These are phyloP conservation scores for Raddia guianensis DNA, from an alignment of 176 grass and related monocot genomes.

Conservation along the genomic window DNA sequence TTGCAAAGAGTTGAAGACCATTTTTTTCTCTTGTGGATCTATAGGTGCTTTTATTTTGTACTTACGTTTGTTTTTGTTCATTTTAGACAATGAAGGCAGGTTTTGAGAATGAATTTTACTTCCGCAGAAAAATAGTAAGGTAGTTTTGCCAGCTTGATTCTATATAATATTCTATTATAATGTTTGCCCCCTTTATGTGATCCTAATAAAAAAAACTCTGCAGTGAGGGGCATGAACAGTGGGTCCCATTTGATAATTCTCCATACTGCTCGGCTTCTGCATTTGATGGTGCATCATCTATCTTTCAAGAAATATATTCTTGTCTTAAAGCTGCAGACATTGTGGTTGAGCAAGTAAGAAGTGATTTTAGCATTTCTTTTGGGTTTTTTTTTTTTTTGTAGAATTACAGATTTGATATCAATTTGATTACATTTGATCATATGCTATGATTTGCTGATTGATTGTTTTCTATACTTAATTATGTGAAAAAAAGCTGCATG, in stretches of 20 bases:
- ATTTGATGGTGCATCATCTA: conserved; percentile 76
- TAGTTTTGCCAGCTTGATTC: conserved; percentile 31
- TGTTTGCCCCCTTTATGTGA: conserved; percentile 13
- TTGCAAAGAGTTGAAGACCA: neutral
- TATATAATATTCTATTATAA: conserved; percentile 1
- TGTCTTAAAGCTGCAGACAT: conserved; percentile 68
- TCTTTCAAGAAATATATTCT: conserved; percentile 83
- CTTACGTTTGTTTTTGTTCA: conserved; percentile 35
- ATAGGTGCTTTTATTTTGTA: conserved; percentile 12
- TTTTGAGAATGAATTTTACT: conserved; percentile 96
- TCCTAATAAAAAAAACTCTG: conserved; percentile 41
- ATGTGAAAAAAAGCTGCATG: conserved; percentile 67
- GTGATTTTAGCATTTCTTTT: neutral
- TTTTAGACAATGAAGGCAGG: conserved; percentile 85
- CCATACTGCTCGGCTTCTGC: conserved; percentile 83
- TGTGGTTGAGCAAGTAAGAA: conserved; percentile 78
- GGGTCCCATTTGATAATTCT: conserved; percentile 76
- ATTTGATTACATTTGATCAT: conserved; percentile 21
- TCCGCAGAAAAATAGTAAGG: conserved; percentile 84
- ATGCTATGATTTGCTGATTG: conserved; percentile 16
- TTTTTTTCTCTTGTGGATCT: conserved; percentile 3
- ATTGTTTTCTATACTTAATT: neutral
- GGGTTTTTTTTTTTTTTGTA: neutral
- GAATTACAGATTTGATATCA: neutral
- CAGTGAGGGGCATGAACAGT: conserved; percentile 78